Evolutionary conservation across 345 rosid genomes (phyloP), one percentile per base, ranked within the genome.

Genomic region (Eucalyptus cloeziana): DNA sequence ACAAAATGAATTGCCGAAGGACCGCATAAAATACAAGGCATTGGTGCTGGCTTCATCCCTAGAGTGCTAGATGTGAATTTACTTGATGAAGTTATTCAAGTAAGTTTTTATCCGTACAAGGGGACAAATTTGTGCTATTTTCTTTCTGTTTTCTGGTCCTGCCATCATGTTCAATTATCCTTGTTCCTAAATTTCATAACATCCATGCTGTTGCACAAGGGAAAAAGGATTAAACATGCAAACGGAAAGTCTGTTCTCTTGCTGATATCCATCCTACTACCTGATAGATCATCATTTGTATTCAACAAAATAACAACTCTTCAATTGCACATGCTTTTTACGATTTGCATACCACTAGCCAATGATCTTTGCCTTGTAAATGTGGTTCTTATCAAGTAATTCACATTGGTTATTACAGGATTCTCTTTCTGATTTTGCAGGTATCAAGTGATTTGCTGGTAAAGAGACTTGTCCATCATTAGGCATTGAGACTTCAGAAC

Each of bases 41-140:
- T 95, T 87, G 97, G 97, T 85, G 95, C 95, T 88, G 96, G 96
- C 56, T 89, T 94, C 89, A 88, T 95, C 85, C 95, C 96, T 54
- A 87, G 88, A 81, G 90, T 94, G 49, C 85, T 95, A 90, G 93
- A 95, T n/a, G 33, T 90, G 87, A 88, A 25, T 64, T 33, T 93
- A 24, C 90, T 95, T 40, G 94, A 94, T 88, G 94, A 94, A 92
- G 92, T 92, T 89, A 43, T 95, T 89, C 92, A 88, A 51, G 95
- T 94, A 90, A 89, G 94, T 86, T 8, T 30, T 88, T 22, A 64
- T 64, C 37, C 37, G 16, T 64, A 62, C 71, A 64, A 13, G 71
- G 17, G 33, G 71, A 64, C 37, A 64, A 13, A 14, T 64, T n/a
- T 64, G 37, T 64, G 37, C 71, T 64, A 64, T 64, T n/a, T 64